A percentile compares a stretch with the other conserved stretches of the same genome.
Evolutionary conservation across 1,284 basidiomycete genomes (phyloP).

Genomic region (Albatrellus sp.): DNA sequence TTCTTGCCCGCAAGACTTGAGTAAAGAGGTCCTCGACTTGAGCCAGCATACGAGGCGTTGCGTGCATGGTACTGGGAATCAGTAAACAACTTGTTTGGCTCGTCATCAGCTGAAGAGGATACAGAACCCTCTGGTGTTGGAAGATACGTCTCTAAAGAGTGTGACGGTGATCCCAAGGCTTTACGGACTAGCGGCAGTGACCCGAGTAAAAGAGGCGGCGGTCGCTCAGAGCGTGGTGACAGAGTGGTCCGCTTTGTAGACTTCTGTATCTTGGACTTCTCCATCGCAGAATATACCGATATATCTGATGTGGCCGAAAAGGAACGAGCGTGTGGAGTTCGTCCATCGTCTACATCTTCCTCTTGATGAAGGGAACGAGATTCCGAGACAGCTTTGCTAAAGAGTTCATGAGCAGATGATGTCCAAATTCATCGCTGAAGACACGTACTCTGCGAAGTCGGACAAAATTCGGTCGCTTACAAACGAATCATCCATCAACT

Average conservation of each 20-base stretch:
- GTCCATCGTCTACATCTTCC: conserved; percentile 1
- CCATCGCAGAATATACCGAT: conserved; percentile 31
- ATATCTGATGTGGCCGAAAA: conserved; percentile 52
- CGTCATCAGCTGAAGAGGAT: conserved; percentile 17
- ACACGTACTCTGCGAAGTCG: conserved; percentile 17
- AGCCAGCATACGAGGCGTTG: conserved; percentile 43
- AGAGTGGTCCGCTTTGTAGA: conserved; percentile 7
- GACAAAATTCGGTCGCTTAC: conserved; percentile 26
- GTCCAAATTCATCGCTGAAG: background rate
- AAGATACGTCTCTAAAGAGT: conserved; percentile 43
- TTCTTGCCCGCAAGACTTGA: conserved; percentile 53
- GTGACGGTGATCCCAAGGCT: conserved; percentile 31
- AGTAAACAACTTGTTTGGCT: conserved; percentile 11
- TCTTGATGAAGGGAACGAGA: conserved; percentile 3
- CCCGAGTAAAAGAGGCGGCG: conserved; percentile 39
- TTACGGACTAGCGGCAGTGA: conserved; percentile 24
- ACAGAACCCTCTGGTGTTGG: conserved; percentile 47
- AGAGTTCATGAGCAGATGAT: background rate
- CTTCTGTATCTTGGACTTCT: conserved; percentile 5
- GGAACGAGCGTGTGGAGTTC: conserved; percentile 15
- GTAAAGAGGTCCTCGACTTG: conserved; percentile 22
- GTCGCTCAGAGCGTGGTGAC: conserved; percentile 22
- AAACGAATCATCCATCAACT: conserved; percentile 30
- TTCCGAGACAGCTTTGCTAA: background rate
- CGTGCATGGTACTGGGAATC: conserved; percentile 29